Evolutionary conservation across 139 green algal genomes (phyloP).

Genomic region (Chlorella sp.): DNA sequence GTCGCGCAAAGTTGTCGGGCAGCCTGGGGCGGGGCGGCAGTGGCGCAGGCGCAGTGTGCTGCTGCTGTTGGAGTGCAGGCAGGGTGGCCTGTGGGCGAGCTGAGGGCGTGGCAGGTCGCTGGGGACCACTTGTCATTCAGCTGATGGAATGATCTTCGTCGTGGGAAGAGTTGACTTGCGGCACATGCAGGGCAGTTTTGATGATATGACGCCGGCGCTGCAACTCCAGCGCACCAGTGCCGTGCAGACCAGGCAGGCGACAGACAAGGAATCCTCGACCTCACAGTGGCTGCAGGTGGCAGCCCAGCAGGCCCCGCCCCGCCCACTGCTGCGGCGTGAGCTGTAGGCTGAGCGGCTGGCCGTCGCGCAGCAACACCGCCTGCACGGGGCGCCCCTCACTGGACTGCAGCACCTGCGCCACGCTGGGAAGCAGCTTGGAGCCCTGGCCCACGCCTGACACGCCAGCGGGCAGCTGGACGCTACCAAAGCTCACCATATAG

Average conservation of each 20-base stretch:
- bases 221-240: too few relatives aligned
- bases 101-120: too few relatives aligned
- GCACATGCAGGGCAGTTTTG: too few relatives aligned
- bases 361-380: constrained; percentile 53
- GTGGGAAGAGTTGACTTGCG: too few relatives aligned
- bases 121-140: too few relatives aligned
- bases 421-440: constrained; percentile 14
- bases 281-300: constrained; percentile 33
- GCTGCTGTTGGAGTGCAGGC: background rate
- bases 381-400: constrained; percentile 41
- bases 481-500: constrained; percentile 50
- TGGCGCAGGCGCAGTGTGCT: background rate
- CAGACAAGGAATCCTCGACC: background rate
- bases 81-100: too few relatives aligned
- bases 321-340: constrained; percentile 58
- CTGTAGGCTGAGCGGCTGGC: constrained; percentile 26
- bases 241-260: background rate
- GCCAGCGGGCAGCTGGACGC: background rate
- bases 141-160: too few relatives aligned
- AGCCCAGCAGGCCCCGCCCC: constrained; percentile 71
- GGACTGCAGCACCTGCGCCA: constrained; percentile 23
- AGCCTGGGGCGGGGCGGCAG: too few relatives aligned
- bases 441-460: background rate
- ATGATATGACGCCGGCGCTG: too few relatives aligned
- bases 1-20: too few relatives aligned